phyloP scores from a whole-genome alignment of 2,329 filamentous ascomycete species.

The Aquanectria penicillioides region DNA sequence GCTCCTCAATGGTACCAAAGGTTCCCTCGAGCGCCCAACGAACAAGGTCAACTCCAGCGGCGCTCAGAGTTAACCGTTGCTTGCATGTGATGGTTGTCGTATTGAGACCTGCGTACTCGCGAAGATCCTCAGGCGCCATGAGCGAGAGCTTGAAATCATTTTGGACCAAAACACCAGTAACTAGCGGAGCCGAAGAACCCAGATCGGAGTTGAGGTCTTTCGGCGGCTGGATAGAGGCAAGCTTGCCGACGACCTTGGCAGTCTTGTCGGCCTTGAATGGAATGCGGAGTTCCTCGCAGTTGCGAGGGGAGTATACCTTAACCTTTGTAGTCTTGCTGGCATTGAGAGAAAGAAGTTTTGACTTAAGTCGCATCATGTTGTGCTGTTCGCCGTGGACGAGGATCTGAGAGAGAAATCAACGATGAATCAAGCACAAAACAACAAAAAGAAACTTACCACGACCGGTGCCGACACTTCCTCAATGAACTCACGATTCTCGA shows the following conservation, averaged over 20 bases:
- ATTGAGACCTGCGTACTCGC: constrained; percentile 95
- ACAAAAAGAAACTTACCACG: constrained; percentile 72
- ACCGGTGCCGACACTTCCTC: constrained; percentile 92
- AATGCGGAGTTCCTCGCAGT: constrained; percentile 94
- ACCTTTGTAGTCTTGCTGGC: constrained; percentile 81
- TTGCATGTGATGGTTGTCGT: constrained; percentile 95
- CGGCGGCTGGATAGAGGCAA: constrained; percentile 83
- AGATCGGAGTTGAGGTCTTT: constrained; percentile 39
- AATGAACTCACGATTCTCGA: constrained; percentile 96
- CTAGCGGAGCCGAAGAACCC: constrained; percentile 59
- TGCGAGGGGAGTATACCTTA: constrained; percentile 93
- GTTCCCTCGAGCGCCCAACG: constrained; percentile 94
- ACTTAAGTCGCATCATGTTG: constrained; percentile 98
- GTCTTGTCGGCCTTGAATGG: constrained; percentile 96
- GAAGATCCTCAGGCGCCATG: constrained; percentile 95
- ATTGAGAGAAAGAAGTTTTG: constrained; percentile 92
- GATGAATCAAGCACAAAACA: not conserved
- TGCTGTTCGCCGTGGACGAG: constrained; percentile 97
- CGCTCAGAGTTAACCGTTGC: constrained; percentile 86
- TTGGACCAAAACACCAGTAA: constrained; percentile 92
- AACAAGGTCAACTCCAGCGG: constrained; percentile 90
- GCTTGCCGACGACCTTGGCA: constrained; percentile 93
- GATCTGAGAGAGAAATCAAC: constrained; percentile 66
- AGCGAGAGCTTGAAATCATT: constrained; percentile 97
- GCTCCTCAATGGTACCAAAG: constrained; percentile 84